Conservation (phyloP, 768 basidiomycete species). For the Hygrocybe punicea region DNA sequence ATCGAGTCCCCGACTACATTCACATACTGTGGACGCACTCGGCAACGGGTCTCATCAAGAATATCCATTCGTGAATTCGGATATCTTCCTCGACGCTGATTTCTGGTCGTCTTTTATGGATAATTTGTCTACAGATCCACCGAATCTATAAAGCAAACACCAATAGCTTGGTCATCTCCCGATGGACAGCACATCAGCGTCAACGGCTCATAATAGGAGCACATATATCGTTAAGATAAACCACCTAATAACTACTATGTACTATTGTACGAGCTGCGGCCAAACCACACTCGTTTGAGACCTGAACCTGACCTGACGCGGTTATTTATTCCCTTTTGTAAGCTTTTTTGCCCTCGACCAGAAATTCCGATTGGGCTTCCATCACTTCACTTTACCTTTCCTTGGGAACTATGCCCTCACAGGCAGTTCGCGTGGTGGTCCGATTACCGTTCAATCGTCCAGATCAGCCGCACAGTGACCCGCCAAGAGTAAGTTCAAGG, state of each 20-base stretch:
- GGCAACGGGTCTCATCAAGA: not conserved
- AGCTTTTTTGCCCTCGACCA: not conserved
- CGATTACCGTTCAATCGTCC: constrained; percentile 77
- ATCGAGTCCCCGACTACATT: not conserved
- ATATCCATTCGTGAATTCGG: constrained; percentile 16
- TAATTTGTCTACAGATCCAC: constrained; percentile 20
- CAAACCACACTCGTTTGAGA: too few relatives aligned
- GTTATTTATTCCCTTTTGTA: not conserved
- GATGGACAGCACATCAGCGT: too few relatives aligned
- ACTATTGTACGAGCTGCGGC: too few relatives aligned
- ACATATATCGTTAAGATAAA: too few relatives aligned
- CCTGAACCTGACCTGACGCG: too few relatives aligned
- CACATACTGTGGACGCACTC: not conserved
- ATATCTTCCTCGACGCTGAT: constrained; percentile 41
- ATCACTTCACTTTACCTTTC: not conserved
- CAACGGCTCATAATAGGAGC: too few relatives aligned
- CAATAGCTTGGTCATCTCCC: too few relatives aligned
- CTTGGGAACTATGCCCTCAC: constrained; percentile 29
- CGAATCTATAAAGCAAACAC: not conserved
- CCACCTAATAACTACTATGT: too few relatives aligned
- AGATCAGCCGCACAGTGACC: constrained; percentile 62
- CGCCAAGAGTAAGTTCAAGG: constrained; percentile 50
- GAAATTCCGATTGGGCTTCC: too few relatives aligned
- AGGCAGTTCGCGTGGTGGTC: constrained; percentile 66
- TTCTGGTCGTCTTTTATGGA: constrained; percentile 45